Percentiles rank a stretch among this genome's conserved stretches.
Conservation (phyloP, 768 basidiomycete genomes). For the Hortiboletus flavorubellus region DNA sequence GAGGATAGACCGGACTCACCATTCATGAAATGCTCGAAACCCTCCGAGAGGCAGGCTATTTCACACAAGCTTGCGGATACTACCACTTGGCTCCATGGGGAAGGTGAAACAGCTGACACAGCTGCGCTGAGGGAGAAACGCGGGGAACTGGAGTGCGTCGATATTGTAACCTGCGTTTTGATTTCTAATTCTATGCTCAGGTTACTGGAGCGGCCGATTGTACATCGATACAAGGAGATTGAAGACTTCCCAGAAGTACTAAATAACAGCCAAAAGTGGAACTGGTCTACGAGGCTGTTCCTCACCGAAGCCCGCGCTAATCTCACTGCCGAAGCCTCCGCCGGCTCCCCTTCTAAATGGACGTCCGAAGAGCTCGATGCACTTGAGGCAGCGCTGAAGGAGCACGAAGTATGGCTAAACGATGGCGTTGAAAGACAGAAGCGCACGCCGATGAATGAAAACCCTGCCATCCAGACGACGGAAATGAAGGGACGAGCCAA, state of each 20-base stretch:
- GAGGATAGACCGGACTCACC: slow-evolving; percentile 64
- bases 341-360: slow-evolving; percentile 71
- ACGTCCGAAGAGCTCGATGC: slow-evolving; percentile 80
- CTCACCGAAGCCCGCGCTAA: slow-evolving; percentile 74
- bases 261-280: slow-evolving; percentile 82
- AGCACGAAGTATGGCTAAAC: slow-evolving; percentile 82
- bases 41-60: slow-evolving; percentile 65
- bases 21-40: slow-evolving; percentile 82
- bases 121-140: slow-evolving; percentile 72
- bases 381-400: slow-evolving; percentile 72
- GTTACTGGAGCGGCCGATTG: slow-evolving; percentile 73
- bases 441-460: slow-evolving; percentile 63
- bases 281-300: slow-evolving; percentile 86
- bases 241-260: slow-evolving; percentile 80
- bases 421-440: slow-evolving; percentile 83
- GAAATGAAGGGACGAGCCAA: slow-evolving; percentile 86
- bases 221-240: slow-evolving; percentile 86
- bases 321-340: slow-evolving; percentile 59
- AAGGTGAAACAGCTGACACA: slow-evolving; percentile 80
- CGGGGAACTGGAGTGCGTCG: slow-evolving; percentile 74
- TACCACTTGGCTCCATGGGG: slow-evolving; percentile 78
- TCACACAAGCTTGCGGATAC: slow-evolving; percentile 66
- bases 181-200: slow-evolving; percentile 36
- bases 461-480: slow-evolving; percentile 80
- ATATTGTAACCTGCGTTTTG: background rate